Evolutionary conservation across 768 basidiomycete species (phyloP).

Genomic region (Macrocybe gigantea): DNA sequence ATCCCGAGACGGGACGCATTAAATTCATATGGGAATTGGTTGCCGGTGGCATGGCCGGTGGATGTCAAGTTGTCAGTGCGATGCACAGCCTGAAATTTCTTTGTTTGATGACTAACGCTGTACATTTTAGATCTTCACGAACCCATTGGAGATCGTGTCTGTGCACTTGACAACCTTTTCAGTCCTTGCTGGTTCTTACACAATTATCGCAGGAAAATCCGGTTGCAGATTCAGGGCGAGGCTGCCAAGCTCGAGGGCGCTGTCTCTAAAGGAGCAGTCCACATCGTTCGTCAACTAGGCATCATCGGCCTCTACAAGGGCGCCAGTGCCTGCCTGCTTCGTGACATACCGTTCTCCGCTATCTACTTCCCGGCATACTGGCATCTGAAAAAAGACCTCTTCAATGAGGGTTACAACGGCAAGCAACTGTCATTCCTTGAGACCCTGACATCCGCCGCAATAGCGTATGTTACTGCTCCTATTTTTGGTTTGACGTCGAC

Average conservation of each 20-base stretch:
- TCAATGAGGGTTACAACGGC: conserved; percentile 93
- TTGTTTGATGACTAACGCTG: conserved; percentile 1
- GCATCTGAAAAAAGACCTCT: conserved; percentile 89
- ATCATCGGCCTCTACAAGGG: conserved; percentile 92
- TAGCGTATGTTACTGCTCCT: conserved; percentile 53
- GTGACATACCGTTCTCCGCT: conserved; percentile 96
- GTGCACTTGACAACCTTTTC: conserved; percentile 14
- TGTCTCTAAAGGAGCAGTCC: conserved; percentile 77
- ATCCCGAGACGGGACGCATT: conserved; percentile 95
- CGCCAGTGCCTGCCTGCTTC: conserved; percentile 85
- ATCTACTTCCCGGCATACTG: conserved; percentile 88
- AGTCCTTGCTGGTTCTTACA: conserved; percentile 5
- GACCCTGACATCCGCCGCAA: conserved; percentile 75
- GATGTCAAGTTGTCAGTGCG: conserved; percentile 87
- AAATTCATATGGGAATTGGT: conserved; percentile 84
- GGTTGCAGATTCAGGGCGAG: conserved; percentile 93
- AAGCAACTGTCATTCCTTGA: conserved; percentile 90
- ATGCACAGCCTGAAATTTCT: not conserved
- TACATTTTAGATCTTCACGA: conserved; percentile 81
- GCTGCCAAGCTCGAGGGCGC: conserved; percentile 83
- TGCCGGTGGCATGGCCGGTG: conserved; percentile 92
- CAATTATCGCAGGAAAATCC: conserved; percentile 65
- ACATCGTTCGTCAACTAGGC: conserved; percentile 91
- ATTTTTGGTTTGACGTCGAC: conserved; percentile 9
- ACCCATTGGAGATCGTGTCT: conserved; percentile 94